Percentiles rank a stretch among this genome's conserved stretches.
Conservation (phyloP, 768 basidiomycete species). For the Daedaleopsis nitida region DNA sequence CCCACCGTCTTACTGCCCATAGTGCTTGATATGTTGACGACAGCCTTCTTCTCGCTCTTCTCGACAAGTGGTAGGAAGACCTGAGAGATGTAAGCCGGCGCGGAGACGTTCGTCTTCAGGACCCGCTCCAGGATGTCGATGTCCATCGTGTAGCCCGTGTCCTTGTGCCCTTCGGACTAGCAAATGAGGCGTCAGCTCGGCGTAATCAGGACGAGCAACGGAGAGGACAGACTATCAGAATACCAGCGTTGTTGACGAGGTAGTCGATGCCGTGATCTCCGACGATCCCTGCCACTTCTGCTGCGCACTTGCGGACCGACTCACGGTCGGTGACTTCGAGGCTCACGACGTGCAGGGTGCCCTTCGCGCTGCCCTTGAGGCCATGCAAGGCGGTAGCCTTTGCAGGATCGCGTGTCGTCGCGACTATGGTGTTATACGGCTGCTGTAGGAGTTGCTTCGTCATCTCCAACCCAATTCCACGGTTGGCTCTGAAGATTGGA, state of each 20-base stretch:
- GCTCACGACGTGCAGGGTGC: constrained; percentile 35
- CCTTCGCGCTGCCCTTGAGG: constrained; percentile 26
- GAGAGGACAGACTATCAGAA: constrained; percentile 6
- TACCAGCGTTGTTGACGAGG: constrained; percentile 41
- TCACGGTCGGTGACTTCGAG: constrained; percentile 33
- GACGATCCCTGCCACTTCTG: constrained; percentile 27
- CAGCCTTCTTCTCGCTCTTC: constrained; percentile 30
- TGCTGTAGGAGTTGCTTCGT: constrained; percentile 26
- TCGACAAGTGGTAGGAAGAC: constrained; percentile 36
- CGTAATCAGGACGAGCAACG: background rate
- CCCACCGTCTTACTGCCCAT: constrained; percentile 35
- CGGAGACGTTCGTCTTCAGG: constrained; percentile 33
- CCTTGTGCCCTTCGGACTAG: constrained; percentile 15
- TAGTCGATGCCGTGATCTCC: constrained; percentile 37
- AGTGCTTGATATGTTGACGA: constrained; percentile 37
- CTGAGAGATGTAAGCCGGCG: constrained; percentile 37
- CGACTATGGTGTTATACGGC: constrained; percentile 30
- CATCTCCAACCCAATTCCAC: constrained; percentile 34
- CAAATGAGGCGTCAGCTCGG: background rate
- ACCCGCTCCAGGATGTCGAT: background rate
- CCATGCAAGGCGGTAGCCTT: constrained; percentile 24
- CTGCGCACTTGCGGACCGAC: constrained; percentile 29
- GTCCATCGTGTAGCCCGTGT: background rate
- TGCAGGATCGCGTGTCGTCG: constrained; percentile 31
- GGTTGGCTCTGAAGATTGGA: constrained; percentile 26